Base-by-base conservation (phyloP, 169 alveolate genomes). In the Eimeria necatrix region DNA sequence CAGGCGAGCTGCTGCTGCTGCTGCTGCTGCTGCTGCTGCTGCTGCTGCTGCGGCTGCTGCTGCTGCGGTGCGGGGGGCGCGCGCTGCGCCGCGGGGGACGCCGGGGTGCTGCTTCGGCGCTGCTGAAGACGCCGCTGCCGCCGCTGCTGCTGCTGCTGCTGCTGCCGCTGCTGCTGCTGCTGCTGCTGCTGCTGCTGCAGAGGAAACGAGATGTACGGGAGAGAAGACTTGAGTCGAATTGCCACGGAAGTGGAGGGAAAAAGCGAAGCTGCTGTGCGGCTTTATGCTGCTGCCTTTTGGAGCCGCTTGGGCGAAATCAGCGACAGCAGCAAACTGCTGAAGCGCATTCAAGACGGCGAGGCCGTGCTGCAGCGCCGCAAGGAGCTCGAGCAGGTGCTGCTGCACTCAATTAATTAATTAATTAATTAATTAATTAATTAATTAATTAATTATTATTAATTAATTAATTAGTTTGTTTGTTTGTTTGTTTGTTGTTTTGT, bases 271-370 rank as follows among this genome's bases (percentile, higher is more conserved):
- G 97, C 96, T 26, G 97, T 96, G 26, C 93, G 60, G 48, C 81
- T 78, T 16, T 96, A 96, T 86, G 52, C 96, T 32, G 52, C 80
- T 51, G 96, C 93, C 51, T 96, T 96, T 64, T 96, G 98, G 98
- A 60, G 88, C 24, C 87, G 96, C n/a, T 91, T 96, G 84, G 95
- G 46, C 1, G 94, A 93, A 12, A 71, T 96, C 41, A 52, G 96
- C 2, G 96, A 96, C n/a, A 96, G 98, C 97, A 91, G 83, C 24
- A 96, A 96, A 59, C 74, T 94, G 85, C 93, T 97, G 3, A 96
- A 96, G 41, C 93, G 95, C 46, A 97, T 97, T 4, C 97, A 97
- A 92, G 96, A 87, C 88, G 98, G 98, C 0, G 98, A 97, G 52
- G 97, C 96, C 5, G 95, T 90, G 24, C 95, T 97, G 14, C 90